Percentiles rank a stretch among this genome's conserved stretches.
Conservation (phyloP, 768 basidiomycete species). For the Lanmaoa rubissima region DNA sequence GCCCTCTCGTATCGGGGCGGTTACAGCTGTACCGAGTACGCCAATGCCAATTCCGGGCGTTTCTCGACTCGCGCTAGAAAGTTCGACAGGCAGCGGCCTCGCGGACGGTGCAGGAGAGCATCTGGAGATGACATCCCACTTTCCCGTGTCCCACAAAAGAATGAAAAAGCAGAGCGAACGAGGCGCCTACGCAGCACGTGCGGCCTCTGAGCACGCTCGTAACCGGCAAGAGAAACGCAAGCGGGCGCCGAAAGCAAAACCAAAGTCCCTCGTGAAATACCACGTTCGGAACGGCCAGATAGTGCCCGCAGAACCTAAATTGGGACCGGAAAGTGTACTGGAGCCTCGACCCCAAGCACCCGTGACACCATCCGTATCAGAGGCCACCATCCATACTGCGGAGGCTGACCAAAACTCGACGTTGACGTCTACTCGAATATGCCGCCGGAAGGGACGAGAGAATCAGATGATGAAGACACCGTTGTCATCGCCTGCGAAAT, state of each 20-base stretch:
- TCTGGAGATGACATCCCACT: neutral
- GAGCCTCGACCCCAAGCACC: neutral
- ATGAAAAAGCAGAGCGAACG: neutral
- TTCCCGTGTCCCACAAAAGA: neutral
- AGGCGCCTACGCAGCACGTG: too few species aligned
- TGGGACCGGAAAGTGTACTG: neutral
- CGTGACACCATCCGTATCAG: neutral
- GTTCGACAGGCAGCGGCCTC: neutral
- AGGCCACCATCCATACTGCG: neutral
- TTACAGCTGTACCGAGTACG: neutral
- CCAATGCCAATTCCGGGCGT: neutral
- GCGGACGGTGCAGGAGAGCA: neutral
- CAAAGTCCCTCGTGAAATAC: neutral
- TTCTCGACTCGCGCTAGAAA: neutral
- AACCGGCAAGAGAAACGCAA: neutral
- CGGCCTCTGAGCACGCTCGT: neutral
- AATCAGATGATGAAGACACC: neutral
- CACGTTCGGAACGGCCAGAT: constrained; percentile 19
- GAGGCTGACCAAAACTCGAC: neutral
- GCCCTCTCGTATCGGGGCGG: neutral
- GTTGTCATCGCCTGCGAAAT: neutral
- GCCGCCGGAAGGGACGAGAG: neutral
- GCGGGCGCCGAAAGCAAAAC: neutral
- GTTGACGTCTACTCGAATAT: neutral
- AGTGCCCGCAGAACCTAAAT: constrained; percentile 1